Evolutionary conservation across 768 basidiomycete species (phyloP).

Genomic region (Phaffia australis): DNA sequence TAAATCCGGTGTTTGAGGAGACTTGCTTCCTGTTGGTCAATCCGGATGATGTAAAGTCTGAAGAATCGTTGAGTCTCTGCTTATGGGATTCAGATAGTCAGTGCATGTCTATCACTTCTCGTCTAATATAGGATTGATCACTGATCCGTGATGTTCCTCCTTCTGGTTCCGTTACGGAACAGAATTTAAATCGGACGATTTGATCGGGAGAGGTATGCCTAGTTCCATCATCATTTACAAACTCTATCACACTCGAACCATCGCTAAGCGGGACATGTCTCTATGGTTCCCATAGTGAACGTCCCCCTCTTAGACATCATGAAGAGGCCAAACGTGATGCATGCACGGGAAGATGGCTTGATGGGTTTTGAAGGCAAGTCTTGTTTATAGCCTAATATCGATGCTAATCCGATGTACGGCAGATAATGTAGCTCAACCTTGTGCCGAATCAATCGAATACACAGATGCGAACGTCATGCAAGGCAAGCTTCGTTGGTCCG

Average conservation of each 20-base stretch:
- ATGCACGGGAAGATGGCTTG: conserved; percentile 45
- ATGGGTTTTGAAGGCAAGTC: conserved; percentile 42
- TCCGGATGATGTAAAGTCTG: conserved; percentile 54
- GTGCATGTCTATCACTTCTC: background rate
- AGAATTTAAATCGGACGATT: conserved; percentile 37
- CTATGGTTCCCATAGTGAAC: conserved; percentile 30
- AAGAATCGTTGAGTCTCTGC: conserved; percentile 56
- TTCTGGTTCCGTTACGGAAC: too few species aligned
- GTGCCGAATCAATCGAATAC: too few species aligned
- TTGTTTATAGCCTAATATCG: too few species aligned
- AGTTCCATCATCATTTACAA: background rate
- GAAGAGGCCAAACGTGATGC: conserved; percentile 45
- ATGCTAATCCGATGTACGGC: too few species aligned
- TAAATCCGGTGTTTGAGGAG: conserved; percentile 45
- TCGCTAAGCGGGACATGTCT: too few species aligned
- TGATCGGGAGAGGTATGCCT: conserved; percentile 40
- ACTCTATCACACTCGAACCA: too few species aligned
- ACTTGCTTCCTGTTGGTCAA: conserved; percentile 46
- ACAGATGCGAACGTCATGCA: conserved; percentile 23
- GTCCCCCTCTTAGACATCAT: conserved; percentile 45
- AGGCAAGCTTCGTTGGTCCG: conserved; percentile 38
- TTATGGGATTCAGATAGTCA: conserved; percentile 60
- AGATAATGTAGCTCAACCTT: too few species aligned
- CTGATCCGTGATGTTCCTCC: too few species aligned
- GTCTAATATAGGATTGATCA: too few species aligned